Conservation (phyloP, 345 rosid genomes). For the Alliaria petiolata region DNA sequence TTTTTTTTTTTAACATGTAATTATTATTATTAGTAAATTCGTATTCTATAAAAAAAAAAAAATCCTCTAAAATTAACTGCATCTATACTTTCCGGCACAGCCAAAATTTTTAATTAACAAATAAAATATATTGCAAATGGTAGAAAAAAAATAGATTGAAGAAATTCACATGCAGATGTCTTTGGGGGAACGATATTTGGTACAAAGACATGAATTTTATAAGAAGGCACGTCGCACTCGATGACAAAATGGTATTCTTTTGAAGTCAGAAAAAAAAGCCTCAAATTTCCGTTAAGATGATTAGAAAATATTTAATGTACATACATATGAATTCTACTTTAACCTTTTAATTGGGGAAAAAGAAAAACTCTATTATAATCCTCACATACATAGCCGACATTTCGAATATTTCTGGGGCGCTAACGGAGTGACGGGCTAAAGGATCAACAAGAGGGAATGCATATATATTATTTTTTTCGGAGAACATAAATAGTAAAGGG, state of each 20-base stretch:
- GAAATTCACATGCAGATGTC: not conserved
- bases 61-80: not conserved
- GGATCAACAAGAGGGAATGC: too few species aligned
- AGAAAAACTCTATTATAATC: too few species aligned
- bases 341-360: too few species aligned
- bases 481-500: too few species aligned
- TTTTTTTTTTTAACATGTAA: too few species aligned
- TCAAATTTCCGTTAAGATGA: not conserved
- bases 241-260: not conserved
- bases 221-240: constrained; percentile 4
- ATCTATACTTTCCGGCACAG: not conserved
- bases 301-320: not conserved
- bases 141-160: not conserved
- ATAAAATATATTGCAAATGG: not conserved
- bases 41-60: too few species aligned
- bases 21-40: too few species aligned
- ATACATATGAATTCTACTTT: not conserved
- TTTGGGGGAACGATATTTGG: not conserved
- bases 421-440: too few species aligned
- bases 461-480: too few species aligned
- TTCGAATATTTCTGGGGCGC: not conserved
- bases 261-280: not conserved
- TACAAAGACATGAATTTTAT: constrained; percentile 7
- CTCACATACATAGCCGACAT: not conserved
- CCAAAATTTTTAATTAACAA: too few species aligned